A percentile compares a stretch with the other conserved stretches of the same genome.
Evolutionary conservation across 1,139 yeast genomes (phyloP).

Genomic region (Pichia sp.): DNA sequence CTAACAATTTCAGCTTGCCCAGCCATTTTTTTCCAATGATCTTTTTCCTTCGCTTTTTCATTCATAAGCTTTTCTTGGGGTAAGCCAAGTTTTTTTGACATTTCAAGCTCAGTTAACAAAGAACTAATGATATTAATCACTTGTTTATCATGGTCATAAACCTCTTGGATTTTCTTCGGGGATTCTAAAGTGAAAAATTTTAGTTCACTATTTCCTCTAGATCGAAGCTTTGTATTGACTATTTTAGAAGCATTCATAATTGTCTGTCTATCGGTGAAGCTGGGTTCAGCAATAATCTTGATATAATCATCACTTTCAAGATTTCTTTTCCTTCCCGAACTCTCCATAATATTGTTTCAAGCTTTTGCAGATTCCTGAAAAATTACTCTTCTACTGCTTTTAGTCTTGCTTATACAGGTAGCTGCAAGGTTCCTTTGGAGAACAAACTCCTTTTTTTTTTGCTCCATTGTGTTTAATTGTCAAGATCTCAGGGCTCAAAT

Average conservation of each 20-base stretch:
- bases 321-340: background rate
- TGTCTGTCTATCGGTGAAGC: background rate
- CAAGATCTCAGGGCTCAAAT: no score
- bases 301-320: background rate
- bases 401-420: no score
- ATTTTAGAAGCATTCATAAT: background rate
- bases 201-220: conserved; percentile 4
- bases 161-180: background rate
- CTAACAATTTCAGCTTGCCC: conserved; percentile 3
- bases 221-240: background rate
- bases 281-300: background rate
- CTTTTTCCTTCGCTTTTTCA: conserved; percentile 18
- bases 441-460: no score
- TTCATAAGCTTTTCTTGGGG: background rate
- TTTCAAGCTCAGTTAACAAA: conserved; percentile 2
- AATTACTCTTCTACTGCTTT: no score
- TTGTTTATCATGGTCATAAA: conserved; percentile 4
- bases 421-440: no score
- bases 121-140: background rate
- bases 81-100: background rate
- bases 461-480: no score
- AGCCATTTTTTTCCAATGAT: conserved; percentile 12
- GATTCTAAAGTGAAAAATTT: conserved; percentile 1
- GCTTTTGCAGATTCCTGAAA: no score
- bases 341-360: no score